Conservation (phyloP, 2,329 filamentous ascomycete species). For the Lachnellula cervina region DNA sequence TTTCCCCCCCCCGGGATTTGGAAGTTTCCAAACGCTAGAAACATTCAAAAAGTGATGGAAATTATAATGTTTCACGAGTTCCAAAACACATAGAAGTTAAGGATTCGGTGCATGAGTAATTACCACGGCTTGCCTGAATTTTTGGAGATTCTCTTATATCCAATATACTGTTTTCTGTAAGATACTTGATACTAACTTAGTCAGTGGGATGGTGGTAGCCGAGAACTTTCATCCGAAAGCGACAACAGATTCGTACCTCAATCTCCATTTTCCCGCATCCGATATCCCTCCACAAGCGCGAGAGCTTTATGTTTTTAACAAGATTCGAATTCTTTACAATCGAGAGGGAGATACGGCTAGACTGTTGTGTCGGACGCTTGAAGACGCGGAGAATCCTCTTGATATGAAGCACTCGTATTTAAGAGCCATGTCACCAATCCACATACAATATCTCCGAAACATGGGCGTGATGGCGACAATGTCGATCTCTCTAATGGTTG, state of each 20-base stretch:
- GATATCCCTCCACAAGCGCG: constrained; percentile 80
- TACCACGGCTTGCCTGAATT: not conserved
- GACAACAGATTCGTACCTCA: constrained; percentile 5
- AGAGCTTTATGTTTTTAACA: constrained; percentile 82
- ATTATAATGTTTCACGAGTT: too few relatives aligned
- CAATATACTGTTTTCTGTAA: not conserved
- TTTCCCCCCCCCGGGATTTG: too few relatives aligned
- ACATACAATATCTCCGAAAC: constrained; percentile 77
- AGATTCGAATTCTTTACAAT: constrained; percentile 79
- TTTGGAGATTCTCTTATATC: too few relatives aligned
- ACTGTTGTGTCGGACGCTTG: constrained; percentile 68
- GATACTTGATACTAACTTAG: not conserved
- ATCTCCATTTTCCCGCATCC: constrained; percentile 58
- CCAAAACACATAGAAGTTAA: too few relatives aligned
- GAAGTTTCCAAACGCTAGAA: too few relatives aligned
- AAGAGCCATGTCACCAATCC: constrained; percentile 82
- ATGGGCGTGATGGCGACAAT: constrained; percentile 87
- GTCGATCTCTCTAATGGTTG: constrained; percentile 85
- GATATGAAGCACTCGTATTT: constrained; percentile 82
- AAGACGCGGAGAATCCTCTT: constrained; percentile 68
- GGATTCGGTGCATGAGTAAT: too few relatives aligned
- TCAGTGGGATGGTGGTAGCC: constrained; percentile 10
- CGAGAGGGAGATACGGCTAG: constrained; percentile 72
- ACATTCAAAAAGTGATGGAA: too few relatives aligned
- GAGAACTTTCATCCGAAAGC: constrained; percentile 7